Conservation (phyloP, 202 grass and related monocot species). For the Tripidium arundinaceum region DNA sequence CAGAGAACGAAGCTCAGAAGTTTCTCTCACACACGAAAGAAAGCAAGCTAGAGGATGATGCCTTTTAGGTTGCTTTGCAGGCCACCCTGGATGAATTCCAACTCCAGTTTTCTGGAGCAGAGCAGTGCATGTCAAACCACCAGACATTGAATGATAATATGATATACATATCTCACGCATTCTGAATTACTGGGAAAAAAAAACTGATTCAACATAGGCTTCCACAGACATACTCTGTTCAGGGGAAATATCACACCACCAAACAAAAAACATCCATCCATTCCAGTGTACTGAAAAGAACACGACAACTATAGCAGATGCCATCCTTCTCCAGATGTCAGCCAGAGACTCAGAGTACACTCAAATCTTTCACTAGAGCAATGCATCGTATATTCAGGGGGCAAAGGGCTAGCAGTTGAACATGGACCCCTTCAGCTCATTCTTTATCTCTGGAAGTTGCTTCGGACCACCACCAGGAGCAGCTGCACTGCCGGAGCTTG, state of each 20-base stretch:
- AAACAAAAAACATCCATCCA: neutral
- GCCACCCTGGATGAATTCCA: no score
- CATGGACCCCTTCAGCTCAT: conserved; percentile 8
- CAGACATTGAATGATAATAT: neutral
- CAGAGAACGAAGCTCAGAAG: neutral
- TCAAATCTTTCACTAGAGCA: neutral
- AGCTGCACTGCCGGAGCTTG: neutral
- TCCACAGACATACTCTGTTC: neutral
- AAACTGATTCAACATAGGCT: neutral
- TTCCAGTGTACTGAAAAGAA: neutral
- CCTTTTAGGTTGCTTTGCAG: neutral
- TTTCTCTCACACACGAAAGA: neutral
- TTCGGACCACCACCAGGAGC: neutral
- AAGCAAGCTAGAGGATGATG: no score
- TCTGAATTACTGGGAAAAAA: neutral
- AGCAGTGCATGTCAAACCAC: neutral
- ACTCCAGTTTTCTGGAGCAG: neutral
- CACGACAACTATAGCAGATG: neutral
- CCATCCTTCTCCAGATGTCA: neutral
- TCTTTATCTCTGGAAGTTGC: neutral
- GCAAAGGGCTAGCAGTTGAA: neutral
- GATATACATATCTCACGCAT: neutral
- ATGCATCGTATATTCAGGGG: neutral
- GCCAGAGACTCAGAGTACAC: neutral
- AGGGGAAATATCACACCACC: neutral